Percentiles rank a stretch among this genome's conserved stretches.
These are phyloP conservation scores for Acephala macrosclerotiorum DNA, from an alignment of 2,329 filamentous ascomycete species.

Conservation along the genomic window DNA sequence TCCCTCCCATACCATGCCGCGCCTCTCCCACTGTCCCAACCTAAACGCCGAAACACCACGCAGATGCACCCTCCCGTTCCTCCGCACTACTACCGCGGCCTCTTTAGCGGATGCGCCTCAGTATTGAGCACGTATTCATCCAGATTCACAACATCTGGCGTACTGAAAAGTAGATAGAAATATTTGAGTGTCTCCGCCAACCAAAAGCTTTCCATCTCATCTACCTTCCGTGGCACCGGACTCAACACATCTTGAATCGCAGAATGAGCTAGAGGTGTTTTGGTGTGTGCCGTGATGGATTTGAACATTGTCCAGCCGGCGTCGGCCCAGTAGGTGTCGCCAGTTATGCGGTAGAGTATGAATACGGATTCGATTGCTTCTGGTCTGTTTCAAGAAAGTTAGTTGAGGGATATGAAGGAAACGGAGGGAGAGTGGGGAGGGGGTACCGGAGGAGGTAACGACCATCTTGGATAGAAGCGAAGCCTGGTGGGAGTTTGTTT, in stretches of 20 bases:
- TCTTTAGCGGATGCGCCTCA: constrained; percentile 19
- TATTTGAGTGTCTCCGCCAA: constrained; percentile 74
- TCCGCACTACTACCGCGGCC: constrained; percentile 1
- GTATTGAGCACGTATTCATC: constrained; percentile 63
- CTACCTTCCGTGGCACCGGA: constrained; percentile 44
- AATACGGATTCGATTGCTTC: constrained; percentile 75
- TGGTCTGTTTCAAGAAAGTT: constrained; percentile 58
- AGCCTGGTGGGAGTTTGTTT: constrained; percentile 35
- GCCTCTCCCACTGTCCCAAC: too few species aligned
- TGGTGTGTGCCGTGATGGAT: constrained; percentile 51
- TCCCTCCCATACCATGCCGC: neutral
- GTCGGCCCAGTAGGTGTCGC: constrained; percentile 47
- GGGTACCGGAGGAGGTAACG: constrained; percentile 38
- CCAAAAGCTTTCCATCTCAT: constrained; percentile 67
- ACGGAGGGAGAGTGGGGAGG: constrained; percentile 7
- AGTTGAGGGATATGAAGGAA: too few species aligned
- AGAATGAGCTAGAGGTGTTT: constrained; percentile 52
- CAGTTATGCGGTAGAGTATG: constrained; percentile 56
- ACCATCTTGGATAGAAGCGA: constrained; percentile 34
- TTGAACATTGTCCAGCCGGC: constrained; percentile 58
- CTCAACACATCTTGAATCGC: constrained; percentile 50
- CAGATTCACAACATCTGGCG: constrained; percentile 61
- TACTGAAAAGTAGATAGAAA: constrained; percentile 58
- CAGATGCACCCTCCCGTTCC: neutral
- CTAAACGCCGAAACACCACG: neutral